Conservation (phyloP, 148 eudicot species). For the Amaranthus cruentus region DNA sequence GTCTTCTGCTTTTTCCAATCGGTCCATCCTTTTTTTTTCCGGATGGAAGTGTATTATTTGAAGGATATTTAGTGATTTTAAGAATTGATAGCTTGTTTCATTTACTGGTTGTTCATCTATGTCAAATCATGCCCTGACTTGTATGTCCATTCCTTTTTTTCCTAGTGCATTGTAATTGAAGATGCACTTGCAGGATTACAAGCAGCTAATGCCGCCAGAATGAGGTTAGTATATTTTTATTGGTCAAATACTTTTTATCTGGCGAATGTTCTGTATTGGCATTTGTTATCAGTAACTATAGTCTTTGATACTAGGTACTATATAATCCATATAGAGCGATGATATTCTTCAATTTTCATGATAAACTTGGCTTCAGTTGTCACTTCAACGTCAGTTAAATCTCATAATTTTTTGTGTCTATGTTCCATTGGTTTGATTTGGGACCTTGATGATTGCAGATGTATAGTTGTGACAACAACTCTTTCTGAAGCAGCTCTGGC, state of each 20-base stretch:
- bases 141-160: constrained; percentile 9
- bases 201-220: constrained; percentile 89
- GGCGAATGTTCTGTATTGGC: background rate
- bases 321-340: background rate
- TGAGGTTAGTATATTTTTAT: constrained; percentile 54
- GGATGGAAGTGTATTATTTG: background rate
- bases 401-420: background rate
- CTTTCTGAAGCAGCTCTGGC: constrained; percentile 67
- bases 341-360: background rate
- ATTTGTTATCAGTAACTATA: background rate
- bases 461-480: constrained; percentile 96
- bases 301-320: too few species aligned
- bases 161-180: constrained; percentile 90
- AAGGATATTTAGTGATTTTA: background rate
- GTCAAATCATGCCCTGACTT: constrained; percentile 8
- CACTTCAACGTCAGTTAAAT: background rate
- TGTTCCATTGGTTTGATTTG: constrained; percentile 11
- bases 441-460: constrained; percentile 47
- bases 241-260: constrained; percentile 3
- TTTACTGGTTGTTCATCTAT: background rate
- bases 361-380: background rate
- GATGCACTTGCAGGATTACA: constrained; percentile 97
- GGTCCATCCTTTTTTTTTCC: too few species aligned
- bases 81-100: background rate
- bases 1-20: background rate